Base-by-base conservation (phyloP, 202 grass and related monocot species). In the Carex sylvatica region DNA sequence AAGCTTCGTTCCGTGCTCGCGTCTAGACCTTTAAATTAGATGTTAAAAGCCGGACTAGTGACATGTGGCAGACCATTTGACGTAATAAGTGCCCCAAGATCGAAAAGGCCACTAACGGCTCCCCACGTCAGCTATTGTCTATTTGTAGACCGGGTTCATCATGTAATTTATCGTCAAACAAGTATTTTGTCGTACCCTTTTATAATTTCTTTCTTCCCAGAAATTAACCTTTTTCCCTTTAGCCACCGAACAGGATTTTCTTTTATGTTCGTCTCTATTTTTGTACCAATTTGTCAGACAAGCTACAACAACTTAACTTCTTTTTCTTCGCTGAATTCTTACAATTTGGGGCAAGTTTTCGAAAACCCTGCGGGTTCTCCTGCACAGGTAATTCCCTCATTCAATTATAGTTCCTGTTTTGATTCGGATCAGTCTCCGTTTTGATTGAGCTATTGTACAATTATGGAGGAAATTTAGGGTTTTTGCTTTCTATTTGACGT, bases 241-340 rank as follows among this genome's bases (percentile, higher is more conserved):
- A 56, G 51, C 42, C 53, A 61, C 76, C 55, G 76, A 62, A 79
- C 30, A 38, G 76, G 76, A 79, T 81, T 81, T 65, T 42, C 14
- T 65, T 65, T 26, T 65, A 23, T 10, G 26, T 11, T 49, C 11
- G 36, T 28, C 20, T 16, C 16, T 14, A 18, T 30, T 46, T 49
- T 36, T 30, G 36, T 49, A 28, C 59, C 24, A 80, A 47, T 80
- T 80, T 63, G 9, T 64, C 78, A 26, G 61, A 65, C 60, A 20
- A 81, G 11, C 20, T 65, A 13, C 78, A 15, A 65, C 60, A 18
- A 81, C 22, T 24, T 81, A 9, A 3, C 18, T 10, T 12, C 74
- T 35, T 78, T 78, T 46, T 52, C 52, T 33, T 24, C 72, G 72
- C 23, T 26, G 40, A 77, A 62, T 38, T 61, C 56, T 46, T 61